Evolutionary conservation across 2,329 filamentous ascomycete genomes (phyloP).

Genomic region (Aspergillus pseudoviridinutans): DNA sequence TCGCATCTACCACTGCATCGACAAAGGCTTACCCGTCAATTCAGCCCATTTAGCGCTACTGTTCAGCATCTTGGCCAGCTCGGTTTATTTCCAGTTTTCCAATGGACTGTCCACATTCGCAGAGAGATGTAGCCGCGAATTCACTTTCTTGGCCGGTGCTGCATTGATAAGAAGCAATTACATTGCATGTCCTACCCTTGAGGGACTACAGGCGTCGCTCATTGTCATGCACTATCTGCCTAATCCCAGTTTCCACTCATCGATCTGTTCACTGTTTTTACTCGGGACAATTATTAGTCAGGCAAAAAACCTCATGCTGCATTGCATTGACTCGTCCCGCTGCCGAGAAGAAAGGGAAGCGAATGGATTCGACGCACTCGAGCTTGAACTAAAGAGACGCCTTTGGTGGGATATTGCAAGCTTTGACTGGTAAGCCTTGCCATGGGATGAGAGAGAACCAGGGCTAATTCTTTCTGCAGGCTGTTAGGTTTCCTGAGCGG

Average conservation of each 20-base stretch:
- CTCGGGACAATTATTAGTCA: slow-evolving; percentile 24
- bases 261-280: slow-evolving; percentile 22
- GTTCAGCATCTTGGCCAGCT: slow-evolving; percentile 31
- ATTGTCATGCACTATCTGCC: slow-evolving; percentile 28
- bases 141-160: slow-evolving; percentile 26
- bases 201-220: slow-evolving; percentile 32
- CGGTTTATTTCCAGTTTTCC: slow-evolving; percentile 23
- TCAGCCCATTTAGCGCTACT: slow-evolving; percentile 29
- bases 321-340: slow-evolving; percentile 29
- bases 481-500: slow-evolving; percentile 39
- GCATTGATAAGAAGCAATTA: slow-evolving; percentile 31
- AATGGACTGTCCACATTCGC: slow-evolving; percentile 17
- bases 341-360: slow-evolving; percentile 13
- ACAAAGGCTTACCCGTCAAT: slow-evolving; percentile 15
- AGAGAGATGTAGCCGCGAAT: slow-evolving; percentile 23
- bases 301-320: slow-evolving; percentile 34
- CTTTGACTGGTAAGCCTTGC: slow-evolving; percentile 38
- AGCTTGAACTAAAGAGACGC: slow-evolving; percentile 38
- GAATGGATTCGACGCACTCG: slow-evolving; percentile 16
- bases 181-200: slow-evolving; percentile 25
- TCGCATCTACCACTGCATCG: slow-evolving; percentile 25
- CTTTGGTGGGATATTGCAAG: slow-evolving; percentile 43
- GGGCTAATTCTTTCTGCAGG: slow-evolving; percentile 21
- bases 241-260: slow-evolving; percentile 20
- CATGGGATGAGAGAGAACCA: not conserved